Evolutionary conservation across 805 yeast species (phyloP), one percentile per base, ranked within the genome.

Genomic region (Cyberlindnera euphorbiiphila): DNA sequence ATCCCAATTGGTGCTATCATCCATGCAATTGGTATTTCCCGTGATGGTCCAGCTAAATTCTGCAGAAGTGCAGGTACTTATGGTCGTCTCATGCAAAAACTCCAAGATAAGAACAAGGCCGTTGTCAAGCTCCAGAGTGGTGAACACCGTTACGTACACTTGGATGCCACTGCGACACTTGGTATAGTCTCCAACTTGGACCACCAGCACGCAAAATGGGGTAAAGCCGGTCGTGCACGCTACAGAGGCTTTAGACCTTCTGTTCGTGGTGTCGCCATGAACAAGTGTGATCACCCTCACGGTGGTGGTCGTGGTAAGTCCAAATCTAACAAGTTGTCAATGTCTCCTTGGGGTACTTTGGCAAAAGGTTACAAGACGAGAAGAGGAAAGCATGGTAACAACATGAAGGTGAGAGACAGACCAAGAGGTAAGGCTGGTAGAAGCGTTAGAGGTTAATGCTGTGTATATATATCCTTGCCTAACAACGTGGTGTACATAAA

Each of bases 301-400:
- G 98, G 98, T 72, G 98, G 98, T 81, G 98, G 98, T 68, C 81
- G 98, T 74, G 98, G 98, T 77, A 93, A 93, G 65, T 85, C 95
- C 44, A 93, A 93, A 79, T 86, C 96, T 47, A 89, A 91, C 66
- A 91, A 87, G 69, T 74, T 84, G 42, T 85, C 98, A 14, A 86
- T 84, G 71, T 85, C 96, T 39, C 94, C 94, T 61, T 91, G 98
- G 96, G 98, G 98, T 56, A 81, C 81, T 43, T 64, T 84, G 56
- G 82, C 91, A 28, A 91, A 91, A 74, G 94, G 93, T 62, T 89
- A 78, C 69, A 89, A 87, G 76, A 93, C 98, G 12, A 81, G 98
- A 68, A 79, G 82, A 53, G 94, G 95, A 58, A 87, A 85, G 66
- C 74, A 85, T 60, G 80, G 72, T 47, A 93, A 93, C 62, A 81